Base-by-base conservation (phyloP, 2,329 filamentous ascomycete genomes). In the Colletotrichum chlorophyti region DNA sequence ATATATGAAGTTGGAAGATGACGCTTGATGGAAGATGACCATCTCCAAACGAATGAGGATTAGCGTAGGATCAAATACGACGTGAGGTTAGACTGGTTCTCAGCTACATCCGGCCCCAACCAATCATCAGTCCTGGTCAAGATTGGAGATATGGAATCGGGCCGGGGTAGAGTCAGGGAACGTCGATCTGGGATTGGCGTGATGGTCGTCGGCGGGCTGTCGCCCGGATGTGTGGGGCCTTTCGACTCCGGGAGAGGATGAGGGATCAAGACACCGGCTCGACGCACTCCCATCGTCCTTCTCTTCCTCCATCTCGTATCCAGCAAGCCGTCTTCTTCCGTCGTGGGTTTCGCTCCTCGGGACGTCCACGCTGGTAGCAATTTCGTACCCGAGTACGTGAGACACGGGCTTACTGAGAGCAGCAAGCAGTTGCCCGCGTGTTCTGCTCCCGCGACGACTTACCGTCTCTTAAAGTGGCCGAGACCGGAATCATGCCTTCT, bases 11-110 rank as follows among this genome's bases (percentile, higher is more conserved):
- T 21, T 53, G 40, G 43, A 45, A 10, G 40, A 53, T 45, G n/a
- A n/a, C n/a, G n/a, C n/a, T 27, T 3, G 12, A 19, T 24, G 14
- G 43, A 23, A 6, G 32, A 10, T 10, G 5, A 27, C 27, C 12
- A 21, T 3, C 35, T 23, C 9, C 19, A 6, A 21, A 21, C 34
- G 47, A 38, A 37, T 17, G 7, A 8, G 35, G 47, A 8, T 29
- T 50, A 50, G 34, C 47, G 47, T 38, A 23, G 35, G 17, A 24
- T 50, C 11, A 29, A 23, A 50, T 50, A 50, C 47, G 47, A 40
- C 19, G 34, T 17, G 47, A 31, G 47, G 47, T 40, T 50, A 50
- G 47, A 32, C 47, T 12, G 31, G 12, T 26, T 15, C 9, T 26
- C 12, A 2, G 19, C 3, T 10, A 19, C 12, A 12, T 3, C 21